These are phyloP conservation scores for Cyberlindnera mycetangii DNA, from an alignment of 805 yeast genomes.

Conservation along the genomic window DNA sequence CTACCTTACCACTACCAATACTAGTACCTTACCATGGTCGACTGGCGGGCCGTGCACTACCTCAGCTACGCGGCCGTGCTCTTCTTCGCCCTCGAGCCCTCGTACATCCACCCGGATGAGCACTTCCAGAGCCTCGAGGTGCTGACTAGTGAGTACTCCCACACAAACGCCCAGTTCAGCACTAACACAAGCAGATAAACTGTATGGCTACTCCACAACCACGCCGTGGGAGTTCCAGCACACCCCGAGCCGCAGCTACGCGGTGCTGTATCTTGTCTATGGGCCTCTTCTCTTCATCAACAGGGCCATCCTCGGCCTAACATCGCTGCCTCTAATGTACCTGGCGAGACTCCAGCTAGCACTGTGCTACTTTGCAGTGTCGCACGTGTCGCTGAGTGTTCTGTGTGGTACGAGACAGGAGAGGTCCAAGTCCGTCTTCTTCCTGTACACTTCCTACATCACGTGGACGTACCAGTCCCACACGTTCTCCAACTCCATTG, in stretches of 20 bases:
- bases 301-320: constrained; percentile 29
- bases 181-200: constrained; percentile 19
- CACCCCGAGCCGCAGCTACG: constrained; percentile 66
- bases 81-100: constrained; percentile 59
- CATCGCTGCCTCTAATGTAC: constrained; percentile 52
- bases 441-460: constrained; percentile 58
- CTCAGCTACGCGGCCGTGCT: constrained; percentile 32
- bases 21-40: constrained; percentile 3
- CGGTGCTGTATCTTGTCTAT: constrained; percentile 63
- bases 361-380: constrained; percentile 33
- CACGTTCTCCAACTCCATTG: constrained; percentile 85
- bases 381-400: constrained; percentile 39
- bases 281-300: constrained; percentile 57
- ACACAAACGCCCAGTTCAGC: no score
- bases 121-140: constrained; percentile 91
- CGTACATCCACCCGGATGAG: constrained; percentile 97
- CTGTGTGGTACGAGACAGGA: constrained; percentile 49
- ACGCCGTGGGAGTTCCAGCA: constrained; percentile 80
- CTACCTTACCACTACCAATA: no score
- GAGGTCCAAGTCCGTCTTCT: constrained; percentile 36
- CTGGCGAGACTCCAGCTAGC: constrained; percentile 49
- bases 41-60: constrained; percentile 24
- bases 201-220: constrained; percentile 43
- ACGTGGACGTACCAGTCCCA: constrained; percentile 81
- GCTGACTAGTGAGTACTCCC: constrained; percentile 44